Base-by-base conservation (phyloP, 495 filamentous ascomycete species). In the Penicillium cinerascens region DNA sequence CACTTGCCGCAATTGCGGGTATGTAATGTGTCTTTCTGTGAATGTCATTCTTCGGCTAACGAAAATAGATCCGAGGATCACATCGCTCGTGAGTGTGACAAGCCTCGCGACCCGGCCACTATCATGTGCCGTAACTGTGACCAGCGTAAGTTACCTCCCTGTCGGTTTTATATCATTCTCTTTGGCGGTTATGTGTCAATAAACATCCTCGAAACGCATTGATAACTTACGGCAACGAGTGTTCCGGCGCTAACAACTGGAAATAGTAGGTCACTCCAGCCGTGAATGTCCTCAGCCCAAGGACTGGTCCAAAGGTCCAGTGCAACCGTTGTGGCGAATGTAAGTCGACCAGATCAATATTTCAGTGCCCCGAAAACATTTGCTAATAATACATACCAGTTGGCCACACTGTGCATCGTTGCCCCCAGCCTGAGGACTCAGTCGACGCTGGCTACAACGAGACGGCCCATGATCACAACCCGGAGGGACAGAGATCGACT, bases 201-300 rank as follows among this genome's bases (percentile, higher is more conserved):
- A n/a, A n/a, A n/a, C n/a, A n/a, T n/a, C n/a, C n/a, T n/a, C n/a
- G n/a, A n/a, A n/a, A n/a, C n/a, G n/a, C n/a, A n/a, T n/a, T n/a
- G n/a, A n/a, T n/a, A n/a, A n/a, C n/a, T n/a, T n/a, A n/a, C n/a
- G n/a, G n/a, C n/a, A n/a, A n/a, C n/a, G n/a, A n/a, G n/a, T n/a
- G n/a, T n/a, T n/a, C n/a, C n/a, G n/a, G n/a, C n/a, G n/a, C n/a
- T n/a, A n/a, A n/a, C n/a, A n/a, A n/a, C n/a, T n/a, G n/a, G n/a
- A n/a, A n/a, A 23, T 48, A 75, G 78, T 73, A 25, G 92, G 92
- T 0, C 92, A 97, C 56, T 67, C 78, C 37, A 73, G 74, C 38
- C 84, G 82, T 39, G 88, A 91, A 5, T 96, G 92, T 64, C 79
- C 87, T 0, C 78, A 87, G 74, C 87, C 88, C 5, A 82, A 78